Percentiles rank a stretch among this genome's conserved stretches.
Evolutionary conservation across 805 yeast species (phyloP).

Genomic region (Myxozyma nipponensis): DNA sequence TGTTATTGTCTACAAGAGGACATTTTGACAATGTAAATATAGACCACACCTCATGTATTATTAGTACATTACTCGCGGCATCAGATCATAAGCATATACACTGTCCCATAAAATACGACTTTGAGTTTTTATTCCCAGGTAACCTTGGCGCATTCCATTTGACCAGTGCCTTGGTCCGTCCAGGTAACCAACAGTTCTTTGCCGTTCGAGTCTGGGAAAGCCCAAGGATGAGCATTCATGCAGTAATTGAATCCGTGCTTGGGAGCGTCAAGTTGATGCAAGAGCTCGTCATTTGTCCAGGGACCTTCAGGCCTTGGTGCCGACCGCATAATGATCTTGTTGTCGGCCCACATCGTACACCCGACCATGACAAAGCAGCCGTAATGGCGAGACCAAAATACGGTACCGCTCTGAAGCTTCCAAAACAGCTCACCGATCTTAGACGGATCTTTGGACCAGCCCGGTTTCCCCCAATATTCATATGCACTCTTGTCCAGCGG

Average conservation of each 20-base stretch:
- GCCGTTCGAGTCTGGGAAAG: constrained; percentile 24
- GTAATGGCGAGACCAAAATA: constrained; percentile 22
- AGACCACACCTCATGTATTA: too few species aligned
- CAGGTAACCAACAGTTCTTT: constrained; percentile 24
- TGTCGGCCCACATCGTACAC: constrained; percentile 27
- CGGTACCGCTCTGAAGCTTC: constrained; percentile 26
- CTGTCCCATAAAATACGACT: too few species aligned
- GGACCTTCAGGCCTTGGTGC: constrained; percentile 27
- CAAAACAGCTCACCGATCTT: constrained; percentile 16
- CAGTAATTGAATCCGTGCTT: constrained; percentile 23
- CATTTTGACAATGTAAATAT: neutral
- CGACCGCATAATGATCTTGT: constrained; percentile 24
- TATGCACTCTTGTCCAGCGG: constrained; percentile 16
- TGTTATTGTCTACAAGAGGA: constrained; percentile 50
- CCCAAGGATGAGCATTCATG: constrained; percentile 28
- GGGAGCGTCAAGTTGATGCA: constrained; percentile 21
- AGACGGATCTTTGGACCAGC: constrained; percentile 18
- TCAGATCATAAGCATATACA: too few species aligned
- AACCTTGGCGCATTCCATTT: constrained; percentile 20
- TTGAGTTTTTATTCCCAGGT: constrained; percentile 26
- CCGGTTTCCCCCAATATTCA: constrained; percentile 19
- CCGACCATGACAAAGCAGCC: constrained; percentile 22
- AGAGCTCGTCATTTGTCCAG: constrained; percentile 19
- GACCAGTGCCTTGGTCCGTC: constrained; percentile 26
- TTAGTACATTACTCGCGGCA: too few species aligned